phyloP scores from a whole-genome alignment of 139 green algal genomes.

The Tetradesmus lagerheimii region DNA sequence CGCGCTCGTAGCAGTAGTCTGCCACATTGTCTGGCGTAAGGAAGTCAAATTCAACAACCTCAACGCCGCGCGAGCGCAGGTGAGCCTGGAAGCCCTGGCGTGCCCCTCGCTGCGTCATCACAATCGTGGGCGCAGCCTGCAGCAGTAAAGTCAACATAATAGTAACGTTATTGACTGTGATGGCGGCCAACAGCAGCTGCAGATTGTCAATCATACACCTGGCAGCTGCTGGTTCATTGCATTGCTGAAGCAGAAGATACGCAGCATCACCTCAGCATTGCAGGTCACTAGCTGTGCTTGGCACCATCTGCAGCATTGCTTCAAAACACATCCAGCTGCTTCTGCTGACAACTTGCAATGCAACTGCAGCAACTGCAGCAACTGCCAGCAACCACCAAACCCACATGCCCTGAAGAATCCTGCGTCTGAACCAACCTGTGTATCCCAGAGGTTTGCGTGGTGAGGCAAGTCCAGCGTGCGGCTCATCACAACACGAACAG shows the following conservation, averaged over 20 bases:
- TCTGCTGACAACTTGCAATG: no score
- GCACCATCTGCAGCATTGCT: no score
- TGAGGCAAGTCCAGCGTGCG: conserved; percentile 92
- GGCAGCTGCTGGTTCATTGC: no score
- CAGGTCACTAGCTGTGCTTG: no score
- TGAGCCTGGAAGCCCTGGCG: conserved; percentile 75
- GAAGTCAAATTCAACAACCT: conserved; percentile 99
- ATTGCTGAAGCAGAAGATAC: no score
- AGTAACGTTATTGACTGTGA: no score
- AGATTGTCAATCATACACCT: not conserved
- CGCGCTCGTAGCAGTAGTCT: conserved; percentile 92
- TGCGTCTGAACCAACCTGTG: not conserved
- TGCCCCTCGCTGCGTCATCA: conserved; percentile 95
- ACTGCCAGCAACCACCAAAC: not conserved
- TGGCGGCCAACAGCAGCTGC: no score
- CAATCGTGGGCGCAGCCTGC: conserved; percentile 91
- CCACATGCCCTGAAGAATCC: no score
- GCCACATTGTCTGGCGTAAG: conserved; percentile 88
- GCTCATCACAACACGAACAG: conserved; percentile 93
- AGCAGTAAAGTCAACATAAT: not conserved
- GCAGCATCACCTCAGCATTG: no score
- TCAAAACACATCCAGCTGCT: no score
- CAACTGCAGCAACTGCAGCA: not conserved
- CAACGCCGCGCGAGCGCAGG: conserved; percentile 74
- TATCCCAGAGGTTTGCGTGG: conserved; percentile 46